Evolutionary conservation across 495 filamentous ascomycete genomes (phyloP), one percentile per base, ranked within the genome.

Genomic region (Lasiosphaeris hirsuta): DNA sequence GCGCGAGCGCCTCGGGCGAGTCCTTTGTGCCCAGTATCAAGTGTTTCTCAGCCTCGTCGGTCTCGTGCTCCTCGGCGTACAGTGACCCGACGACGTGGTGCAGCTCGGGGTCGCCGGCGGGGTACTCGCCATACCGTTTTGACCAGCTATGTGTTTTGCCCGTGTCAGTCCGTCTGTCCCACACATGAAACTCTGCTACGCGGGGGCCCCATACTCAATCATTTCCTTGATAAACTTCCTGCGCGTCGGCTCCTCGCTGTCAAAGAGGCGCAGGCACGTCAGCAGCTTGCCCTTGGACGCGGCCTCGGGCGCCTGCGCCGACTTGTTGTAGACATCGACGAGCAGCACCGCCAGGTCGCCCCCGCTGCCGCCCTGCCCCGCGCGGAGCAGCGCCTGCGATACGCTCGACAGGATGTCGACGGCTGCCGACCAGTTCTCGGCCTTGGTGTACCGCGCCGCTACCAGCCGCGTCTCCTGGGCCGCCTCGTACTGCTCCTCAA

Each of bases 381-480:
- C 92, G 63, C 87, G 88, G 34, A 97, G 78, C 23, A 99, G 81
- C 30, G 90, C 85, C 59, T 86, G 83, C 2, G 94, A 90, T 60
- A 95, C 94, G 54, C 84, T 86, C 69, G 84, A 87, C 54, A 99
- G 77, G 61, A 97, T 86, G 57, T 96, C 89, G 67, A 92, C 84
- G 14, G 94, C 95, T 4, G 90, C 85, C 67, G 80, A 71, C 76
- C 86, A 96, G 81, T 94, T 91, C 40, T 79, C 74, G 23, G 85
- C 78, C 72, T 97, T 97, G 63, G 90, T 82, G 71, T 99, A 96
- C 33, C 94, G 90, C 46, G 89, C 88, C 36, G 92, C 90, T 62
- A 97, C 90, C 34, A 96, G 90, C 37, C 94, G 89, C 56, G 96
- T 86, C 77, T 98, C 95, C 71, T 98, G 94, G 72, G 96, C 91